Conservation (phyloP, 2,329 filamentous ascomycete genomes). For the Sclerotinia minor region DNA sequence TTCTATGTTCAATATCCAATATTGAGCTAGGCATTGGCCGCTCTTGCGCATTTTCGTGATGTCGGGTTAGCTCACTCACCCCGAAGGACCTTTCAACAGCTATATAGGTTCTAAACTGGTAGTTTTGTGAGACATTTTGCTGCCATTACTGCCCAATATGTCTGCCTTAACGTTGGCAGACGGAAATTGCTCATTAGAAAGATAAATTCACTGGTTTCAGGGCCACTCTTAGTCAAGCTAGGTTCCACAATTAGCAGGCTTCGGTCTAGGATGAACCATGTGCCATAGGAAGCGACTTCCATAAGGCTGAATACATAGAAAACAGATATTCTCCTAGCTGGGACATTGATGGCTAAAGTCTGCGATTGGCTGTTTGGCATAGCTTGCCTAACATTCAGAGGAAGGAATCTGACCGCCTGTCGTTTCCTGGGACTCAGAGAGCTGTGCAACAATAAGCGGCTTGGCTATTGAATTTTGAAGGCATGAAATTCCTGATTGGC, state of each 20-base stretch:
- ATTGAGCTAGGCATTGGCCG: not conserved
- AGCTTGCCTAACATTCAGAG: not conserved
- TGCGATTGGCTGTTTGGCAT: not conserved
- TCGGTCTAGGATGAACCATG: not conserved
- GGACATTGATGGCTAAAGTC: not conserved
- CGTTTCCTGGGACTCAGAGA: not conserved
- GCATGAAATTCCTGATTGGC: not conserved
- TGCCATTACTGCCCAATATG: not conserved
- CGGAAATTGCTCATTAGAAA: not conserved
- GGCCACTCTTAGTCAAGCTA: not conserved
- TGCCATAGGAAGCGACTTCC: not conserved
- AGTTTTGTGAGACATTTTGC: not conserved
- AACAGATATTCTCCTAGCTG: not conserved
- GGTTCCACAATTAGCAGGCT: not conserved
- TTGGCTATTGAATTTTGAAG: not conserved
- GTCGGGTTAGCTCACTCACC: too few relatives aligned
- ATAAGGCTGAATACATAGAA: not conserved
- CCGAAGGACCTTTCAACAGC: not conserved
- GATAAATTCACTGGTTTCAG: not conserved
- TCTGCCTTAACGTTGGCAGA: not conserved
- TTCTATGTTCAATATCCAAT: not conserved
- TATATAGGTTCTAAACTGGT: not conserved
- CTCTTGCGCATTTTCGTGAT: not conserved
- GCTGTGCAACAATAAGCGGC: not conserved
- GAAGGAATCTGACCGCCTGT: not conserved